A percentile compares a stretch with the other conserved stretches of the same genome.
phyloP scores from a whole-genome alignment of 495 filamentous ascomycete species.

The Neurospora sp. region DNA sequence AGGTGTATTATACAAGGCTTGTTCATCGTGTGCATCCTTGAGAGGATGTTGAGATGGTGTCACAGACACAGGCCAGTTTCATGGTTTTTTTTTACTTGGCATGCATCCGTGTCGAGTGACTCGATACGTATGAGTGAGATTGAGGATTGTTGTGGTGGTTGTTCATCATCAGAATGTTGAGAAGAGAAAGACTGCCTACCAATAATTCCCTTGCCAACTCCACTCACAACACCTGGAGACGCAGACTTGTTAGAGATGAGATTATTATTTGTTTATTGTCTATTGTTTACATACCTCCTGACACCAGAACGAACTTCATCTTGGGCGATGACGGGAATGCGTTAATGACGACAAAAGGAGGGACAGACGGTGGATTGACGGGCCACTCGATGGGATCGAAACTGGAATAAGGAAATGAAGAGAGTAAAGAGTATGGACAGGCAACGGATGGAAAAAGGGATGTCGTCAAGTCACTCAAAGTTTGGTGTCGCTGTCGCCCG shows the following conservation, averaged over 20 bases:
- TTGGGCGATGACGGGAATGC: conserved; percentile 17
- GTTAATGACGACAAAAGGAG: neutral
- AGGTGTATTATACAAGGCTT: conserved; percentile 5
- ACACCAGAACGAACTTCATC: conserved; percentile 81
- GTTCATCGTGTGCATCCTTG: neutral
- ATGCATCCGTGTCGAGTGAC: conserved; percentile 11
- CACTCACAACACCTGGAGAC: conserved; percentile 8
- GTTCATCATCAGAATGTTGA: conserved; percentile 9
- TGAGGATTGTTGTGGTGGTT: neutral
- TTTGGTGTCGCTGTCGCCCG: neutral
- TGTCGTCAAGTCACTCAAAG: neutral
- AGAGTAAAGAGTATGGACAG: neutral
- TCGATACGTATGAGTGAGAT: conserved; percentile 5
- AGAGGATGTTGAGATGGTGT: neutral
- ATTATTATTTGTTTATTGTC: neutral
- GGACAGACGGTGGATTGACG: neutral
- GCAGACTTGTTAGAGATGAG: neutral
- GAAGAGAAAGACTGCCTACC: conserved; percentile 8
- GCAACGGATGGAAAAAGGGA: neutral
- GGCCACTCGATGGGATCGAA: neutral
- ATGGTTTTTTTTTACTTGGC: neutral
- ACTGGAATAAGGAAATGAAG: neutral
- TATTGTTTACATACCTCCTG: conserved; percentile 43
- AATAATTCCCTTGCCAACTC: conserved; percentile 26
- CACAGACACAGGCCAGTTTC: conserved; percentile 4